These are phyloP conservation scores for Citrullus amarus DNA, from an alignment of 306 rosid genomes.

Conservation along the genomic window DNA sequence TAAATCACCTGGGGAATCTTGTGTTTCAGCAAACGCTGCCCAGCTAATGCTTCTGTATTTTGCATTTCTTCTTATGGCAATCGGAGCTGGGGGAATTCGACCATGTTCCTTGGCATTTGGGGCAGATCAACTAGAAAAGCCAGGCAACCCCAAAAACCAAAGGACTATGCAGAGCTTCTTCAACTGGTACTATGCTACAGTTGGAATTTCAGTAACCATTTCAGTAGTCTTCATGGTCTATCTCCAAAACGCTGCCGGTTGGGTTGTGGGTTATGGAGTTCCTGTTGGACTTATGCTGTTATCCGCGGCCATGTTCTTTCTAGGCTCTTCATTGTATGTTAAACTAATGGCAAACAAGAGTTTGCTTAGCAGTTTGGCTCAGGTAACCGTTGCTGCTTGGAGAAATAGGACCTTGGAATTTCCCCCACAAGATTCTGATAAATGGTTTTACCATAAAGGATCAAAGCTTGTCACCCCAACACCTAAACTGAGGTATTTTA, in stretches of 20 bases:
- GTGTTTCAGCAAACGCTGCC: conserved; percentile 18
- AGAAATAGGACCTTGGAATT: conserved; percentile 35
- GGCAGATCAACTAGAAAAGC: conserved; percentile 50
- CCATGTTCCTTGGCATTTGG: conserved; percentile 71
- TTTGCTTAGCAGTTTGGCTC: conserved; percentile 37
- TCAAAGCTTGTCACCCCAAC: conserved; percentile 54
- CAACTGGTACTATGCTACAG: conserved; percentile 71
- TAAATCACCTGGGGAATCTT: conserved; percentile 3
- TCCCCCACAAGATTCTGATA: conserved; percentile 28
- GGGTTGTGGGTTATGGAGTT: conserved; percentile 63
- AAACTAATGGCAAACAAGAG: conserved; percentile 38
- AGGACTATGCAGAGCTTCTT: conserved; percentile 45
- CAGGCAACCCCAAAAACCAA: conserved; percentile 32
- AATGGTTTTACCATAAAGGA: conserved; percentile 38
- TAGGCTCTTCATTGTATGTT: conserved; percentile 45
- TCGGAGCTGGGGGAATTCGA: conserved; percentile 73
- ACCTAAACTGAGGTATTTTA: conserved; percentile 36
- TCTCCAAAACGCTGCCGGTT: conserved; percentile 44
- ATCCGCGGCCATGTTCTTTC: conserved; percentile 37
- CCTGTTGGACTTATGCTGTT: conserved; percentile 55
- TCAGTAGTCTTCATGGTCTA: conserved; percentile 46
- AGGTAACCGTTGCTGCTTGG: conserved; percentile 50
- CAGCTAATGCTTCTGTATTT: conserved; percentile 38
- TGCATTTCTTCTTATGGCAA: conserved; percentile 46
- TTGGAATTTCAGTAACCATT: conserved; percentile 42